Base-by-base conservation (phyloP, 768 basidiomycete genomes). In the Candolleomyces efflorescens region DNA sequence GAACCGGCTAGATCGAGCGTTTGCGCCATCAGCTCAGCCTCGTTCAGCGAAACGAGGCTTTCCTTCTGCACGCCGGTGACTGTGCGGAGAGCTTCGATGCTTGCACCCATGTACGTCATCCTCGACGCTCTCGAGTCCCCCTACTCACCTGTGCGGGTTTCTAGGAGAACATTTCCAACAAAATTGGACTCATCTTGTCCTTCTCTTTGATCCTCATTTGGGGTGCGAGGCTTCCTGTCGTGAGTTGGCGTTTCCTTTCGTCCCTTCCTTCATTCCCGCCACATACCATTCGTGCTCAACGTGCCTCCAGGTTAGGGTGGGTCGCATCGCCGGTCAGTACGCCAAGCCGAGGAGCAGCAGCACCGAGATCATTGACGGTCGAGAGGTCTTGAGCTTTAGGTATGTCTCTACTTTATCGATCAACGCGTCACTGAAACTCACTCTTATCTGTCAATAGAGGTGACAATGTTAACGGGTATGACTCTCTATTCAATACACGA, bases 11-110 rank as follows among this genome's bases (percentile, higher is more conserved):
- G 91, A 89, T 93, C 67, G 90, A 93, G 69, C 82, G 92, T 10
- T 78, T 98, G 55, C 81, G 93, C 51, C 79, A 85, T 67, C 92
- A 95, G 60, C 76, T 98, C 18, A 74, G 79, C 36, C 84, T 84
- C 37, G 94, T 95, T 2, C 89, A 97, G 63, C 79, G 79, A 18
- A 91, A 92, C 60, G 85, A 95, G 65, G 94, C 93, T 0, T 98
- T 99, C 73, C 78, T 99, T 38, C 81, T 99, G 2, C 97, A 99
- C 60, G 97, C 97, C 0, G 97, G 97, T 2, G 97, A 99, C 67
- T 99, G 97, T 65, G 94, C 93, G n/a, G 92, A 95, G 71, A 89
- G 91, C 69, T 95, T 96, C 65, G 89, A 91, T 64, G 92, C 92
- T 0, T 94, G 92, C 68, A 93, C 90, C 0, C 84, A 92, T 60